Base-by-base conservation (phyloP, 192 early-diverging fungal genomes). In the Coemansia sp. region DNA sequence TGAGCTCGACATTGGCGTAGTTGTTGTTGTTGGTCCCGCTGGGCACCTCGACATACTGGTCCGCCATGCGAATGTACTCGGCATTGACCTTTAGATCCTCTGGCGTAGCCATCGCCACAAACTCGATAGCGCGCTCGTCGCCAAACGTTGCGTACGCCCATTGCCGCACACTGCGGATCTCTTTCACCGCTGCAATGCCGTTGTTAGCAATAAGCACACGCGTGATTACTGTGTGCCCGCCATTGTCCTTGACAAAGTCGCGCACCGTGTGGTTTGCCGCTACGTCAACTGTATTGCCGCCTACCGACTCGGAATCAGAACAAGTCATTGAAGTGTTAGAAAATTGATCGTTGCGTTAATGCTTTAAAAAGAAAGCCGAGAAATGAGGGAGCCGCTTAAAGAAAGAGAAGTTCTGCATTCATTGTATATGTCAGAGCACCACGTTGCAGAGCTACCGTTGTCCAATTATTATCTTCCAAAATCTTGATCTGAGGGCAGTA, bases 81-180 rank as follows among this genome's bases (percentile, higher is more conserved):
- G 97, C 95, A 66, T 99, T 99, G 58, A 91, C 90, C 72, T 88
- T 90, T 63, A 99, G 84, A 84, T 99, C 97, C 67, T 99, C 95
- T 23, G 94, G 94, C 37, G 96, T 98, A 9, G 92, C 93, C 97
- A 99, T 99, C 63, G 89, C 97, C 44, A 92, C 93, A 78, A 99
- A 98, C 71, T 93, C 82, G 67, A 99, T 97, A 34, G 93, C 93
- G 21, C 87, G 85, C 76, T 99, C 95, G 67, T 96, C 87, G 46
- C 97, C 97, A 86, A 99, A 98, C 11, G 92, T 95, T 67, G 95
- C 93, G 71, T 99, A 99, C 9, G 95, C 88, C 97, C 97, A 99
- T 80, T 97, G 90, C 62, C 95, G 89, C 40, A 99, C 90, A 3
- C 95, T 97, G 40, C 97, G 87, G 66, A 99, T 99, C 84, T 95